Conservation (phyloP, 2,329 filamentous ascomycete species). For the Sporothrix schenckii region DNA sequence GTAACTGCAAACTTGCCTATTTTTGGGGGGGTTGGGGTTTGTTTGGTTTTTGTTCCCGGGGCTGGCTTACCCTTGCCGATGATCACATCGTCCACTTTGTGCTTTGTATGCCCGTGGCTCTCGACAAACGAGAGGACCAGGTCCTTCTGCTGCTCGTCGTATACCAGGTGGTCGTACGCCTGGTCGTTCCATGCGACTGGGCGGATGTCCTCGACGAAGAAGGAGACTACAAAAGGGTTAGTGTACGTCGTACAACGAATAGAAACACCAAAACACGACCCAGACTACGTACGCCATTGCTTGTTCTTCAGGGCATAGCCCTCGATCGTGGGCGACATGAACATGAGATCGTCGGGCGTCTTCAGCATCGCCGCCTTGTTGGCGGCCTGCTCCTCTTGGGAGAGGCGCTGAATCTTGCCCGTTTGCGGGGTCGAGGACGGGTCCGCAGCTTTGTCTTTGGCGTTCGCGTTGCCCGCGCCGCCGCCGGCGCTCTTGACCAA, state of each 20-base stretch:
- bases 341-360: slow-evolving; percentile 46
- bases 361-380: slow-evolving; percentile 49
- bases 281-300: slow-evolving; percentile 46
- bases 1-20: too few relatives aligned
- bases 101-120: slow-evolving; percentile 43
- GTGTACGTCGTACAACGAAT: too few relatives aligned
- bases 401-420: slow-evolving; percentile 38
- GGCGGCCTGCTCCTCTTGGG: slow-evolving; percentile 43
- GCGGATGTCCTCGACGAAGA: slow-evolving; percentile 49
- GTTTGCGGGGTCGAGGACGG: too few relatives aligned
- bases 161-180: slow-evolving; percentile 52
- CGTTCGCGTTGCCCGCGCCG: not conserved
- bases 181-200: slow-evolving; percentile 51
- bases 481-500: too few relatives aligned
- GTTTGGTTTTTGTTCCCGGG: not conserved
- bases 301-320: slow-evolving; percentile 54
- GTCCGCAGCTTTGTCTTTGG: not conserved
- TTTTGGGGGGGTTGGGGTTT: too few relatives aligned
- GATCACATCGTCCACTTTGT: slow-evolving; percentile 47
- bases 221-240: slow-evolving; percentile 36
- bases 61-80: slow-evolving; percentile 41
- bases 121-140: slow-evolving; percentile 54
- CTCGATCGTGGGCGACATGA: slow-evolving; percentile 47
- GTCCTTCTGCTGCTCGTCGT: slow-evolving; percentile 53
- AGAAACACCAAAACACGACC: too few relatives aligned